Conservation (phyloP, 495 filamentous ascomycete genomes). For the Cryomyces minteri region DNA sequence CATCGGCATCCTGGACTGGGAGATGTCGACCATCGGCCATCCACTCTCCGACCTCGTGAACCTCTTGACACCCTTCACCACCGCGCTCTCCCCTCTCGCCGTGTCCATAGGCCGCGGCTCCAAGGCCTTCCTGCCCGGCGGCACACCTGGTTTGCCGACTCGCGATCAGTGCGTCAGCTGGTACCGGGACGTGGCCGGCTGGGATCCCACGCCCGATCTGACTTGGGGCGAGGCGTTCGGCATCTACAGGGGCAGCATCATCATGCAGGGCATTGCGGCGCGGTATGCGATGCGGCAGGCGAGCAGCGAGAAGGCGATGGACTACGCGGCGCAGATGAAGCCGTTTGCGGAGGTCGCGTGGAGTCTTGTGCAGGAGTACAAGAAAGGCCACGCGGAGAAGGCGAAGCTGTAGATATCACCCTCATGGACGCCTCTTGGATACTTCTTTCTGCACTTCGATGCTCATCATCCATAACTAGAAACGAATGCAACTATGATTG, state of each 20-base stretch:
- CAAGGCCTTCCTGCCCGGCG: slow-evolving; percentile 34
- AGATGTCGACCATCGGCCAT: slow-evolving; percentile 92
- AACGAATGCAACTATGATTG: no score
- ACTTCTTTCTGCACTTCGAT: no score
- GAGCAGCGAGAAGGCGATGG: slow-evolving; percentile 61
- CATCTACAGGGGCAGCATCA: slow-evolving; percentile 38
- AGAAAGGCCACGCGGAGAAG: slow-evolving; percentile 17
- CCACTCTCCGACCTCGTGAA: slow-evolving; percentile 78
- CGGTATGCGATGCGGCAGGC: slow-evolving; percentile 72
- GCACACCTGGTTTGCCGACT: slow-evolving; percentile 54
- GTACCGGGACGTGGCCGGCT: slow-evolving; percentile 59
- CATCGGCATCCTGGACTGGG: slow-evolving; percentile 92
- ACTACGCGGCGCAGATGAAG: slow-evolving; percentile 45
- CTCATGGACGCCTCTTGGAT: background rate
- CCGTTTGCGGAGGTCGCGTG: slow-evolving; percentile 61
- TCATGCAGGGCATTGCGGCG: slow-evolving; percentile 90
- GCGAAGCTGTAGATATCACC: slow-evolving; percentile 29
- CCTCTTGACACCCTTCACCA: slow-evolving; percentile 47
- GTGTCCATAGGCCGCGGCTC: slow-evolving; percentile 14
- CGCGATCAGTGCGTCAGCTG: slow-evolving; percentile 51
- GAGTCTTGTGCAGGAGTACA: slow-evolving; percentile 38
- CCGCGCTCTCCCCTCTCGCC: slow-evolving; percentile 12
- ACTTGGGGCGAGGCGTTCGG: slow-evolving; percentile 37
- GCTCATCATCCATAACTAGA: no score
- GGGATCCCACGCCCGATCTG: slow-evolving; percentile 37